Percentiles rank a stretch among this genome's conserved stretches.
Conservation (phyloP, 2,329 filamentous ascomycete genomes). For the Fusarium foetens region DNA sequence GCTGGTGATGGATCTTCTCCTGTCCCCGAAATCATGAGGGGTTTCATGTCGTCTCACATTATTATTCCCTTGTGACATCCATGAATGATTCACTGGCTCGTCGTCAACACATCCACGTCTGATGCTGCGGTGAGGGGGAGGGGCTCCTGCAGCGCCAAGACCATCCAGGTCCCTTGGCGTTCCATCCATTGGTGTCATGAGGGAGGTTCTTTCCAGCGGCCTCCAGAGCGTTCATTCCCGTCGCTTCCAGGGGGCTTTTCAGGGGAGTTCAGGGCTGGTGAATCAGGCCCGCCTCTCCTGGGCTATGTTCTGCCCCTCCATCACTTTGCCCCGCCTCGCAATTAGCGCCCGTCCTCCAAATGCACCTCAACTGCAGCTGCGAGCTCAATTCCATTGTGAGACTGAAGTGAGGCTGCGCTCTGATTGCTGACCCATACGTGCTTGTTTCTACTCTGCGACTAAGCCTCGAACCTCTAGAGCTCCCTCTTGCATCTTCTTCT, state of each 20-base stretch:
- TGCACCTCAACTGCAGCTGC: neutral
- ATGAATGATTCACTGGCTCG: constrained; percentile 25
- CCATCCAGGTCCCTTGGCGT: constrained; percentile 34
- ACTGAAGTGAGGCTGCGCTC: constrained; percentile 9
- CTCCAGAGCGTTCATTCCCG: constrained; percentile 19
- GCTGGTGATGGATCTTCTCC: neutral
- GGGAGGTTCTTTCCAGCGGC: constrained; percentile 17
- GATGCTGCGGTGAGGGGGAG: constrained; percentile 36
- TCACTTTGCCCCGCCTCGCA: constrained; percentile 12
- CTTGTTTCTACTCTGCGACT: constrained; percentile 9
- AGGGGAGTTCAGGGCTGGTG: constrained; percentile 26
- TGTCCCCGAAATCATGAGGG: constrained; percentile 3
- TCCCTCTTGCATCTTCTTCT: constrained; percentile 23
- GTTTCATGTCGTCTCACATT: constrained; percentile 30
- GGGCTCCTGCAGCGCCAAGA: constrained; percentile 37
- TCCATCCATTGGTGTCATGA: neutral
- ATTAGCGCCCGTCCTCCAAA: constrained; percentile 29
- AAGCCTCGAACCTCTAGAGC: constrained; percentile 7
- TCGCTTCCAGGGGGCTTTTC: constrained; percentile 8
- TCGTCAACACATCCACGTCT: constrained; percentile 16
- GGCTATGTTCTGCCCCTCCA: constrained; percentile 11
- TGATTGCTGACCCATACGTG: constrained; percentile 16
- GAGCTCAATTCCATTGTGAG: constrained; percentile 4
- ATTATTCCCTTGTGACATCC: constrained; percentile 20
- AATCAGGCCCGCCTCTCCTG: constrained; percentile 10